A percentile compares a stretch with the other conserved stretches of the same genome.
Evolutionary conservation across 1,284 basidiomycete species (phyloP).

Genomic region (Porogramme epimiltina): DNA sequence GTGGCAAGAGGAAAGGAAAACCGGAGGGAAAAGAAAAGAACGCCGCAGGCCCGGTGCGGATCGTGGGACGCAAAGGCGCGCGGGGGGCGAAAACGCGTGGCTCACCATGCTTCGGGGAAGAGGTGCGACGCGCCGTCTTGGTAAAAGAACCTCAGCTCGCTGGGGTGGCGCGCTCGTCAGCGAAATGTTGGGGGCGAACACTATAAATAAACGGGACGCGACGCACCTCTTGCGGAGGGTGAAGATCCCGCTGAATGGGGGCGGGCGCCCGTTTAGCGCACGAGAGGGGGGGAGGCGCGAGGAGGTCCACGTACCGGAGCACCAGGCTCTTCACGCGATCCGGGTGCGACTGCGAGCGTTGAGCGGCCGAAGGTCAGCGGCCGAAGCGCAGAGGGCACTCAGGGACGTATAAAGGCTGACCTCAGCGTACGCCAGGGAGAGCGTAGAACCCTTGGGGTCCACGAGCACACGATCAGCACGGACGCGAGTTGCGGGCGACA

Average conservation of each 20-base stretch:
- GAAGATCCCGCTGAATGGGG: slow-evolving; percentile 75
- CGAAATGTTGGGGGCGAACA: background rate
- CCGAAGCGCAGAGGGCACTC: background rate
- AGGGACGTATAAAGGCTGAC: slow-evolving; percentile 32
- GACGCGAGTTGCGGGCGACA: too few species aligned
- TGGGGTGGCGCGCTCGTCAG: slow-evolving; percentile 26
- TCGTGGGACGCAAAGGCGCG: too few species aligned
- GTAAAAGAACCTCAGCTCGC: slow-evolving; percentile 92
- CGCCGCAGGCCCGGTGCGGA: too few species aligned
- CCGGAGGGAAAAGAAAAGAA: too few species aligned
- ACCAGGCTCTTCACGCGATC: slow-evolving; percentile 80
- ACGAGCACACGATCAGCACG: too few species aligned
- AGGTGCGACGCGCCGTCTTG: slow-evolving; percentile 81
- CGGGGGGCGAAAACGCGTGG: too few species aligned
- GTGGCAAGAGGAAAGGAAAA: too few species aligned
- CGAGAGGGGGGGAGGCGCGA: background rate
- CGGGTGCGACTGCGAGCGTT: slow-evolving; percentile 64
- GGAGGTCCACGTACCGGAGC: slow-evolving; percentile 57
- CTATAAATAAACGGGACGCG: background rate
- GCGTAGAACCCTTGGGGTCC: slow-evolving; percentile 75
- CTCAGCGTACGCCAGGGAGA: slow-evolving; percentile 89
- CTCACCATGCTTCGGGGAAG: slow-evolving; percentile 87
- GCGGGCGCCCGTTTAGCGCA: background rate
- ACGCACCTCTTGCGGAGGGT: slow-evolving; percentile 74
- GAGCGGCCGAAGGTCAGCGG: background rate